Percentiles rank a stretch among this genome's conserved stretches.
Conservation (phyloP, 2,329 filamentous ascomycete genomes). For the Cercospora berteroae region DNA sequence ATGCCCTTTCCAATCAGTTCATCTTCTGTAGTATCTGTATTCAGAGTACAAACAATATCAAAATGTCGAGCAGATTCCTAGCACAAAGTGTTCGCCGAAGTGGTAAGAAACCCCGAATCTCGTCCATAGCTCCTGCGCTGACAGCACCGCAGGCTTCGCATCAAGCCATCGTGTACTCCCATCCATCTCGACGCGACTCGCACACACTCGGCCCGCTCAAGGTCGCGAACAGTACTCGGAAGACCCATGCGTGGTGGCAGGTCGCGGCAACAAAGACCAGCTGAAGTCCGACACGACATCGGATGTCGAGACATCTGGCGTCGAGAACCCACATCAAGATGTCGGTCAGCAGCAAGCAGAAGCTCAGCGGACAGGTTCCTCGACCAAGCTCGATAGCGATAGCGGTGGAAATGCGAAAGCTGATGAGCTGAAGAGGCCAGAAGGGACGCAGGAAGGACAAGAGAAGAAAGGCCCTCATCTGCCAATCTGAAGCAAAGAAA, state of each 20-base stretch:
- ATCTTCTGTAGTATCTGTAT: neutral
- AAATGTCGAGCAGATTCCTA: neutral
- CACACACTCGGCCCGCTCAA: neutral
- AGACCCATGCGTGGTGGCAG: neutral
- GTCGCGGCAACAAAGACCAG: neutral
- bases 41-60: neutral
- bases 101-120: neutral
- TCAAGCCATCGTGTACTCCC: neutral
- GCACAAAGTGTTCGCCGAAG: neutral
- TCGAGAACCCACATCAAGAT: neutral
- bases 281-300: slow-evolving; percentile 1
- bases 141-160: neutral
- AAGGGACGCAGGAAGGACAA: neutral
- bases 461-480: slow-evolving; percentile 1
- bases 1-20: neutral
- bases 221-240: neutral
- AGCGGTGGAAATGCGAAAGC: neutral
- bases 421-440: neutral
- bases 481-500: neutral
- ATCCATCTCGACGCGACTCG: neutral
- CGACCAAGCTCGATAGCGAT: neutral
- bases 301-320: neutral
- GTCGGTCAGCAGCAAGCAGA: slow-evolving; percentile 2
- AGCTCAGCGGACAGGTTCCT: neutral
- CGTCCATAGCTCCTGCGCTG: neutral